Evolutionary conservation across 805 yeast species (phyloP), one percentile per base, ranked within the genome.

Genomic region (Candida tibetensis): DNA sequence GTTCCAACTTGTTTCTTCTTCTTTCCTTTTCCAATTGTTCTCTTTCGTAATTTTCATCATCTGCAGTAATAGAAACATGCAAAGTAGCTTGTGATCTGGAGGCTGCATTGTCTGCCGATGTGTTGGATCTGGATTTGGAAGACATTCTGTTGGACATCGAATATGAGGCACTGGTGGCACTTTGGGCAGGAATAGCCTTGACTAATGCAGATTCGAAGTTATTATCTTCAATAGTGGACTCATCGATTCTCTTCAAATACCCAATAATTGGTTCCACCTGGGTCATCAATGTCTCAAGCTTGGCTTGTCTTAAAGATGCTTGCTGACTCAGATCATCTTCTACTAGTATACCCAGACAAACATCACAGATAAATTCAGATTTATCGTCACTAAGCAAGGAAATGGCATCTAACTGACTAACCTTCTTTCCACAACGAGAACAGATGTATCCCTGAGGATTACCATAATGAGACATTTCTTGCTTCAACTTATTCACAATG

Each of bases 371-470:
- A 52, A 91, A 95, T 39, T 81, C 83, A 36, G 85, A 79, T 51
- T 78, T 77, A 52, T 86, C 96, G 39, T 82, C 88, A 48, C 88
- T 83, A 43, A 86, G 64, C 42, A 88, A 60, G 12, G 95, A 78
- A 14, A 91, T 79, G 2, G 95, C 96, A 58, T 93, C 98, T 46
- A 93, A 59, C 48, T 93, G 87, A 5, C 90, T 75, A 53, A 82
- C 90, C 57, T 85, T 83, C 14, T 85, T 76, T 36, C 79, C 77
- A 64, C 99, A 93, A 17, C 82, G 69, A 6, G 95, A 90, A 57
- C 99, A 93, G 42, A 86, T 74, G 57, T 85, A 93, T 2, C 98
- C 99, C 54, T 93, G 95, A 1, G 97, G 95, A 49, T 88, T 90
- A 17, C 88, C 81, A 52, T 83, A 85, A 46, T 81, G 85, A 36